Conservation (phyloP, 1,139 yeast species). For the Saccharomycopsis hybrid region DNA sequence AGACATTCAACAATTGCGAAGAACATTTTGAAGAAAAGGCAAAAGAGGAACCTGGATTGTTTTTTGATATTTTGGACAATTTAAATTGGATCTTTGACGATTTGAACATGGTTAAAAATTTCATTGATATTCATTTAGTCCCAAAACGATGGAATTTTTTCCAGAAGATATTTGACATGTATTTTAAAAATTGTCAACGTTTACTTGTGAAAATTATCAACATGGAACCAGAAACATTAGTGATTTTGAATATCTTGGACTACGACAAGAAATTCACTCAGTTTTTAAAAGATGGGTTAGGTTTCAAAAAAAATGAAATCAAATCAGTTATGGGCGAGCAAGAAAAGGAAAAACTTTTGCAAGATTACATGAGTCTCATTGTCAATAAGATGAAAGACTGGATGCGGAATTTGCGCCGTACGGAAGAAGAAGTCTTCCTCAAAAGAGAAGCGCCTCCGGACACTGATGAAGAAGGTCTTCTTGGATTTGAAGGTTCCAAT, state of each 20-base stretch:
- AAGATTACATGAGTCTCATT: conserved; percentile 67
- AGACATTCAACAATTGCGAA: conserved; percentile 60
- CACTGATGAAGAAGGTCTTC: conserved; percentile 52
- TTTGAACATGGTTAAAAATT: conserved; percentile 47
- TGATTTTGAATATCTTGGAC: conserved; percentile 57
- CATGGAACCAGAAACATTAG: conserved; percentile 67
- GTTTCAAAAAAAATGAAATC: conserved; percentile 35
- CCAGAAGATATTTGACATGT: conserved; percentile 54
- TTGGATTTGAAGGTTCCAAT: conserved; percentile 64
- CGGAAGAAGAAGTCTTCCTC: conserved; percentile 57
- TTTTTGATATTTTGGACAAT: conserved; percentile 56
- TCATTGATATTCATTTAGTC: conserved; percentile 36
- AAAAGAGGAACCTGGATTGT: conserved; percentile 27
- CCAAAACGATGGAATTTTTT: conserved; percentile 68
- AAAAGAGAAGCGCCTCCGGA: conserved; percentile 70
- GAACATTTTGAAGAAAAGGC: conserved; percentile 42
- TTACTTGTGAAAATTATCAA: conserved; percentile 58
- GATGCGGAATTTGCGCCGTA: conserved; percentile 59
- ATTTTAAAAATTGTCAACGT: conserved; percentile 60
- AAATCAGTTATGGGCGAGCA: conserved; percentile 64
- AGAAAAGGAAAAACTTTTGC: conserved; percentile 52
- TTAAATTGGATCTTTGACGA: conserved; percentile 85
- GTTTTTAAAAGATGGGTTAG: conserved; percentile 42
- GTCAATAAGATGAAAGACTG: conserved; percentile 74
- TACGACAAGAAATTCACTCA: conserved; percentile 66